phyloP scores from a whole-genome alignment of 2,329 filamentous ascomycete species.

The Scedosporium aurantiacum region DNA sequence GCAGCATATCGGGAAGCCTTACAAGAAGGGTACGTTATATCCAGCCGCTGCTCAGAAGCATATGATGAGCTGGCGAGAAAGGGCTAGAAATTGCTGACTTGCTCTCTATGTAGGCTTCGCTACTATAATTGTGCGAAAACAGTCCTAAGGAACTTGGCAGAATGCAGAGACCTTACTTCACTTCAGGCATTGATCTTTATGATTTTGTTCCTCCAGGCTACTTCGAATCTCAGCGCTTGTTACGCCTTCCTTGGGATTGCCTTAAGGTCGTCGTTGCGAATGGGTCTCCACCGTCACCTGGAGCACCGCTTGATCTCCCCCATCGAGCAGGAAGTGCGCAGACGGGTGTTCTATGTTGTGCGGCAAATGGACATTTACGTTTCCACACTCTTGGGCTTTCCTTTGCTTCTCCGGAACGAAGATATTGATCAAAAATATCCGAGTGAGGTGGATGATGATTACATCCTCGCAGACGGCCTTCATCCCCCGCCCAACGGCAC shows the following conservation, averaged over 20 bases:
- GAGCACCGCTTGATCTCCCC: slow-evolving; percentile 50
- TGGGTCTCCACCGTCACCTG: slow-evolving; percentile 67
- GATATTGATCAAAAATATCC: slow-evolving; percentile 58
- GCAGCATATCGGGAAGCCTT: slow-evolving; percentile 38
- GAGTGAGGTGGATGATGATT: slow-evolving; percentile 55
- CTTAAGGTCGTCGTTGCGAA: slow-evolving; percentile 61
- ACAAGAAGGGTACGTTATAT: slow-evolving; percentile 40
- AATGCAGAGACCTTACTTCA: slow-evolving; percentile 63
- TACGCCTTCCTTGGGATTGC: slow-evolving; percentile 74
- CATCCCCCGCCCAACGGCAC: slow-evolving; percentile 41
- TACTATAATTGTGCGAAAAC: slow-evolving; percentile 60
- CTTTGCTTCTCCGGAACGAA: slow-evolving; percentile 49
- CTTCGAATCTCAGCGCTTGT: slow-evolving; percentile 67
- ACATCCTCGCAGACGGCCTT: slow-evolving; percentile 49
- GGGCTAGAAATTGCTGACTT: not conserved
- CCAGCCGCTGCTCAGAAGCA: not conserved
- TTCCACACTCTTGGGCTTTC: slow-evolving; percentile 55
- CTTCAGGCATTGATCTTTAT: slow-evolving; percentile 69
- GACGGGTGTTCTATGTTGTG: slow-evolving; percentile 56
- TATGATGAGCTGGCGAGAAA: not conserved
- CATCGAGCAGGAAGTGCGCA: slow-evolving; percentile 52
- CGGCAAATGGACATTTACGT: slow-evolving; percentile 63
- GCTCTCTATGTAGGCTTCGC: slow-evolving; percentile 45
- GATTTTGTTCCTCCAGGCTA: slow-evolving; percentile 70
- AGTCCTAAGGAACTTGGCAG: slow-evolving; percentile 53